phyloP scores from a whole-genome alignment of 2,329 filamentous ascomycete genomes.

The Colletotrichum kahawae region DNA sequence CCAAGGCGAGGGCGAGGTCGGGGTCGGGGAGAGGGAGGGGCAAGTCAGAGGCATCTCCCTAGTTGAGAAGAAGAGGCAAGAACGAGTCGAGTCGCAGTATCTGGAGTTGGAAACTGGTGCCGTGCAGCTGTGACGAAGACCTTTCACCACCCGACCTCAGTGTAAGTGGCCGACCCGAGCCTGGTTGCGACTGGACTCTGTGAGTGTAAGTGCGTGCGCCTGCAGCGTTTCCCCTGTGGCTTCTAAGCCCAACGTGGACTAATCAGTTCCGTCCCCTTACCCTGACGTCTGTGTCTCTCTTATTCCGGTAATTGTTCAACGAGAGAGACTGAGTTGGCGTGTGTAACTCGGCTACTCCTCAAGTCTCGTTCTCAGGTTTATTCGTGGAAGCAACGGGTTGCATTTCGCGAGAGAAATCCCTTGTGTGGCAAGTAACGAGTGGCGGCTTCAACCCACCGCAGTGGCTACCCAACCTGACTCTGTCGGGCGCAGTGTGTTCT shows the following conservation, averaged over 20 bases:
- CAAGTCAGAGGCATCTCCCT: not conserved
- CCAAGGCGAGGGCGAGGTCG: not conserved
- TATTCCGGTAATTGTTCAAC: not conserved
- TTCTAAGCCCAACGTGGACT: not conserved
- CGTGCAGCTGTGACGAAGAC: not conserved
- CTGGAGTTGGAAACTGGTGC: not conserved
- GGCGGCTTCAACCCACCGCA: conserved; percentile 5
- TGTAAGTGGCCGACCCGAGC: not conserved
- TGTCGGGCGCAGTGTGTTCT: not conserved
- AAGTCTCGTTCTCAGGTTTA: not conserved
- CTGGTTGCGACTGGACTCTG: not conserved
- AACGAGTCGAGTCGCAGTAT: not conserved
- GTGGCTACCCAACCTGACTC: not conserved
- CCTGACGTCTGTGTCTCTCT: not conserved
- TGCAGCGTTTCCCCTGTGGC: not conserved
- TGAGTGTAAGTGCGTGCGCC: not conserved
- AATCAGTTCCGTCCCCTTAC: not conserved
- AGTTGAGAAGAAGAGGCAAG: not conserved
- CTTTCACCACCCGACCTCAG: not conserved
- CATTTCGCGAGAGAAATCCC: not conserved
- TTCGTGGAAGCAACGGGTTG: not conserved
- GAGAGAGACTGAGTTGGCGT: not conserved
- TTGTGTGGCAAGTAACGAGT: not conserved
- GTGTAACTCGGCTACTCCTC: not conserved
- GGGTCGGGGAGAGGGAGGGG: not conserved